Base-by-base conservation (phyloP, 2,329 filamentous ascomycete genomes). In the Curvularia sp. region DNA sequence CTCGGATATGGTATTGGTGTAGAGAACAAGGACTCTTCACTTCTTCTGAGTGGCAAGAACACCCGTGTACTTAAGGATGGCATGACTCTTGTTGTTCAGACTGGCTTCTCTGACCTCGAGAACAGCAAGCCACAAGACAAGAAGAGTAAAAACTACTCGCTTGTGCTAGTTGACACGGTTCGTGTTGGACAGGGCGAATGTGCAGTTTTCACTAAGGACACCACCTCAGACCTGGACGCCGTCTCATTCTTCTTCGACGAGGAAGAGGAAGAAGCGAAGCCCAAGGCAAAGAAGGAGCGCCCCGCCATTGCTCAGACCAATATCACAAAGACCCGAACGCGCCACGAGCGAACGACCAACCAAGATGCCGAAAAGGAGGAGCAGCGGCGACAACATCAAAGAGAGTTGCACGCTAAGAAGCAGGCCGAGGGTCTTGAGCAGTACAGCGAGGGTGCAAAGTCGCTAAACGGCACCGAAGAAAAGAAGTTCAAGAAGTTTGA, bases 401-500 rank as follows among this genome's bases (percentile, higher is more conserved):
- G 93, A 76, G 91, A 97, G 73, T 84, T 92, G 18, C 91, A 93
- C 5, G 71, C 82, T 15, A 97, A 94, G 82, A 98, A 97, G 80
- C 93, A 52, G 70, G 88, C 89, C 67, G 91, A 97, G 70, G 95
- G 95, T 51, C 79, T 97, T 23, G 89, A 88, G 18, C 86, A 92
- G 63, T 99, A 96, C 74, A 87, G 92, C 41, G 92, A 96, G 72
- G 91, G 91, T 0, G 93, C 90, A 0, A 90, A 88, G 57, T 92
- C 89, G 57, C 84, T 94, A 64, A 95, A 97, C 71, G 95, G 94
- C 32, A 88, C 89, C n/a, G 90, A 95, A 66, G 90, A 96, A 76
- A 98, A 98, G 84, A 96, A 94, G 80, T 98, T 99, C 83, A 98
- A 98, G 82, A 91, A 93, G 55, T 99, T 98, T 74, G 95, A 99